Evolutionary conservation across 306 rosid species (phyloP).

Genomic region (Crotalaria pallida): DNA sequence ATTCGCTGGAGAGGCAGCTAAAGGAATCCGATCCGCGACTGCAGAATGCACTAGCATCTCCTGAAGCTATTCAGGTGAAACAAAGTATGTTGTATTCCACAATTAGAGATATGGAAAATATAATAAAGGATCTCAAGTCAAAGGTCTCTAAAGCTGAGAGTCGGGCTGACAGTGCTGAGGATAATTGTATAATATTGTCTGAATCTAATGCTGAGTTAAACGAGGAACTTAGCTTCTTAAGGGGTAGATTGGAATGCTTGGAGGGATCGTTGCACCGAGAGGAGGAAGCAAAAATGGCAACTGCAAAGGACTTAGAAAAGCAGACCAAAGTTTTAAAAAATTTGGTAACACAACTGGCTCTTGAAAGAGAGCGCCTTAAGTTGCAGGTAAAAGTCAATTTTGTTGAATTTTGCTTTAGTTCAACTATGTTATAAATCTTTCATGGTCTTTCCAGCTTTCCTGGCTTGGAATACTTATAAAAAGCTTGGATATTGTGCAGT

Average conservation of each 20-base stretch:
- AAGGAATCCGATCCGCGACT: constrained; percentile 42
- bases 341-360: constrained; percentile 53
- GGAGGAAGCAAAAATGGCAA: constrained; percentile 50
- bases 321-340: constrained; percentile 46
- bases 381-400: constrained; percentile 44
- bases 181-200: constrained; percentile 52
- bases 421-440: neutral
- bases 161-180: constrained; percentile 63
- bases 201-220: constrained; percentile 61
- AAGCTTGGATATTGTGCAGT: neutral
- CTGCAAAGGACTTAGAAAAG: constrained; percentile 52
- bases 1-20: constrained; percentile 50
- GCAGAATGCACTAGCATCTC: constrained; percentile 55
- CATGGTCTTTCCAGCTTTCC: neutral
- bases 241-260: constrained; percentile 42
- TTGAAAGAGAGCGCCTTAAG: constrained; percentile 81
- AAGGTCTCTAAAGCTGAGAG: constrained; percentile 58
- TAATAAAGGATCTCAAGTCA: constrained; percentile 59
- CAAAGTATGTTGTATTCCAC: constrained; percentile 50
- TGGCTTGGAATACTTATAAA: neutral
- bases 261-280: constrained; percentile 57
- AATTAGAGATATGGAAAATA: constrained; percentile 58
- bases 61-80: constrained; percentile 71
- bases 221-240: constrained; percentile 54
- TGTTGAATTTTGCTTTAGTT: neutral